Conservation (phyloP, 345 rosid species). For the Citrus medica region DNA sequence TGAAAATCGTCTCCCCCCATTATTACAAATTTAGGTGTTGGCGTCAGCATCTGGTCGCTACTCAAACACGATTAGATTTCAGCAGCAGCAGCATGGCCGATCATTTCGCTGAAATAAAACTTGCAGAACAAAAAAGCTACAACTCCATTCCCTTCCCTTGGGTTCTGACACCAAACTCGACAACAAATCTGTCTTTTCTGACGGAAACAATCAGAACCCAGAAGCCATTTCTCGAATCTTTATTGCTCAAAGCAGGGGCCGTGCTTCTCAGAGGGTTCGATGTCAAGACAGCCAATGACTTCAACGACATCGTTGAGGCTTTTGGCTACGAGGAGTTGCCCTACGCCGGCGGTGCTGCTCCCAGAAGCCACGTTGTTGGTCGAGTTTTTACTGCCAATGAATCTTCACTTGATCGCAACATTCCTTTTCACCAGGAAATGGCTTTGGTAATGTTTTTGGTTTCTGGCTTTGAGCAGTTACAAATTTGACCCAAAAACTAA, state of each 20-base stretch:
- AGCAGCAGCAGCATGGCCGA: conserved; percentile 29
- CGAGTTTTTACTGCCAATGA: conserved; percentile 93
- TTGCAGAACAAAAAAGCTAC: conserved; percentile 52
- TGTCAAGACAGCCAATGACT: conserved; percentile 53
- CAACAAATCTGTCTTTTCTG: conserved; percentile 21
- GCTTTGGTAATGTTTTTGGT: conserved; percentile 52
- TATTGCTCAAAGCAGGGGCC: conserved; percentile 62
- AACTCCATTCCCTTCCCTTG: conserved; percentile 56
- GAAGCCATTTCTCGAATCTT: conserved; percentile 53
- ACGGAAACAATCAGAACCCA: conserved; percentile 34
- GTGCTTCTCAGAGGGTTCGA: conserved; percentile 68
- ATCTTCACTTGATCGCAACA: conserved; percentile 82
- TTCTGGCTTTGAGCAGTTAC: not conserved
- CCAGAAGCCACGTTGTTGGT: conserved; percentile 71
- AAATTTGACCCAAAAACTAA: no score
- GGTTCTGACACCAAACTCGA: conserved; percentile 33
- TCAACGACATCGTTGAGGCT: conserved; percentile 84
- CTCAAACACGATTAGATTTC: no score
- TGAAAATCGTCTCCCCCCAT: no score
- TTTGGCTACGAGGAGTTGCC: conserved; percentile 86
- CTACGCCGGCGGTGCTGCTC: conserved; percentile 88
- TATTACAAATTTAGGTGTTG: no score
- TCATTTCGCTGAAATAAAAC: conserved; percentile 32
- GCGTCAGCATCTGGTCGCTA: no score
- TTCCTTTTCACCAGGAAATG: conserved; percentile 95